A percentile compares a stretch with the other conserved stretches of the same genome.
phyloP scores from a whole-genome alignment of 768 basidiomycete genomes.

The Hemileccinum rubropunctum region DNA sequence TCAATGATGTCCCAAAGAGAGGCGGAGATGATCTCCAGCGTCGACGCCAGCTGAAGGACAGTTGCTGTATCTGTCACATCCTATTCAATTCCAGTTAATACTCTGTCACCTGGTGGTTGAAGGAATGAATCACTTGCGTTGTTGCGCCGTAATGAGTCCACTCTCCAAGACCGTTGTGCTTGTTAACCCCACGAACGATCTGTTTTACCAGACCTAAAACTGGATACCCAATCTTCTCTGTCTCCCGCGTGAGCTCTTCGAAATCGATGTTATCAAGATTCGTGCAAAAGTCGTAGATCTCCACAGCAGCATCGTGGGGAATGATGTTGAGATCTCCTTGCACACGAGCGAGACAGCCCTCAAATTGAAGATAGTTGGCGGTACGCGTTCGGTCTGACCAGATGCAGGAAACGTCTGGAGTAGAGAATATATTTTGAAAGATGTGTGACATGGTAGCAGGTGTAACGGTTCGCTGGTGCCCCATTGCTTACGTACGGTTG shows the following conservation, averaged over 20 bases:
- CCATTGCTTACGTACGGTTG: too few relatives aligned
- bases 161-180: slow-evolving; percentile 38
- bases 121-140: slow-evolving; percentile 36
- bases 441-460: slow-evolving; percentile 15
- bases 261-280: slow-evolving; percentile 38
- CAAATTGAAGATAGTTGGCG: slow-evolving; percentile 27
- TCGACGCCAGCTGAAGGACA: slow-evolving; percentile 40
- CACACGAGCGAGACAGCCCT: slow-evolving; percentile 34
- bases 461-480: too few relatives aligned
- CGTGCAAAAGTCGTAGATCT: slow-evolving; percentile 34
- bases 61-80: slow-evolving; percentile 50
- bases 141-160: slow-evolving; percentile 50
- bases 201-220: slow-evolving; percentile 45
- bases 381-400: slow-evolving; percentile 38
- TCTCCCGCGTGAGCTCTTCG: slow-evolving; percentile 37
- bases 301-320: slow-evolving; percentile 36
- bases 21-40: slow-evolving; percentile 32
- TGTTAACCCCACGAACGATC: slow-evolving; percentile 39
- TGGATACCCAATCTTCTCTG: slow-evolving; percentile 44
- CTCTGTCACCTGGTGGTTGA: too few relatives aligned
- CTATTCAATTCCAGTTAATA: slow-evolving; percentile 18
- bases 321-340: slow-evolving; percentile 41
- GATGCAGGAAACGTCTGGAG: slow-evolving; percentile 34
- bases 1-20: slow-evolving; percentile 30
- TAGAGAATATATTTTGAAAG: slow-evolving; percentile 42